A percentile compares a stretch with the other conserved stretches of the same genome.
Conservation (phyloP, 2,329 filamentous ascomycete genomes). For the Phoma herbarum region DNA sequence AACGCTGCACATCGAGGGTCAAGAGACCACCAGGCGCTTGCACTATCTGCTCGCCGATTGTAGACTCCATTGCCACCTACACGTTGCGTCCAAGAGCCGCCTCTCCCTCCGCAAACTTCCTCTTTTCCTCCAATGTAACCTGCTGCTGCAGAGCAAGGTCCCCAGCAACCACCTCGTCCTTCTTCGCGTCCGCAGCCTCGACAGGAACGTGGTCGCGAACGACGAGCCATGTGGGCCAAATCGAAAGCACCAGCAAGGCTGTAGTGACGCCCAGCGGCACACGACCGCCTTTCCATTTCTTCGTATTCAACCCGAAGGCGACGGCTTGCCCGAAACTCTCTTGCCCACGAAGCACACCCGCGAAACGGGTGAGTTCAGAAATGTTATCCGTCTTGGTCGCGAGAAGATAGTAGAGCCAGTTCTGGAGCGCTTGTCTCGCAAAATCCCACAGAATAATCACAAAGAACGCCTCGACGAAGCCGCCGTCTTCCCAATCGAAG, state of each 20-base stretch:
- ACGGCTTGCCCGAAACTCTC: slow-evolving; percentile 58
- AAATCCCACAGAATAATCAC: slow-evolving; percentile 61
- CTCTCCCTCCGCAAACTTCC: slow-evolving; percentile 24
- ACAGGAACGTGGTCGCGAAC: slow-evolving; percentile 43
- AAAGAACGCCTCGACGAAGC: slow-evolving; percentile 60
- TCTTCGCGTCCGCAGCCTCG: slow-evolving; percentile 23
- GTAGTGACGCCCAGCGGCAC: slow-evolving; percentile 56
- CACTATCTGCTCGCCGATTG: too few relatives aligned
- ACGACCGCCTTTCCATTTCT: slow-evolving; percentile 55
- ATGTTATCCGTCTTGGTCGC: slow-evolving; percentile 66
- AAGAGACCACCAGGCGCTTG: too few relatives aligned
- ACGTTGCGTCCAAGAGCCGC: slow-evolving; percentile 21
- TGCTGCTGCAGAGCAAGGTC: slow-evolving; percentile 10
- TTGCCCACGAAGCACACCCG: slow-evolving; percentile 56
- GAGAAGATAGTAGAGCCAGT: slow-evolving; percentile 66
- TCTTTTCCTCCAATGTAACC: slow-evolving; percentile 22
- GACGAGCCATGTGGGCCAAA: slow-evolving; percentile 45
- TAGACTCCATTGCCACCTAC: too few relatives aligned
- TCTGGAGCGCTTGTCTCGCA: slow-evolving; percentile 62
- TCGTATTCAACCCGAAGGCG: slow-evolving; percentile 55
- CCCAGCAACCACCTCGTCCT: neutral
- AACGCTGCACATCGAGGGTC: too few relatives aligned
- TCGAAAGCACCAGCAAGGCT: slow-evolving; percentile 35
- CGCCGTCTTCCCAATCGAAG: slow-evolving; percentile 53
- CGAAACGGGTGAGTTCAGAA: slow-evolving; percentile 58